Base-by-base conservation (phyloP, 2,329 filamentous ascomycete species). In the Purpureocillium lavendulum region DNA sequence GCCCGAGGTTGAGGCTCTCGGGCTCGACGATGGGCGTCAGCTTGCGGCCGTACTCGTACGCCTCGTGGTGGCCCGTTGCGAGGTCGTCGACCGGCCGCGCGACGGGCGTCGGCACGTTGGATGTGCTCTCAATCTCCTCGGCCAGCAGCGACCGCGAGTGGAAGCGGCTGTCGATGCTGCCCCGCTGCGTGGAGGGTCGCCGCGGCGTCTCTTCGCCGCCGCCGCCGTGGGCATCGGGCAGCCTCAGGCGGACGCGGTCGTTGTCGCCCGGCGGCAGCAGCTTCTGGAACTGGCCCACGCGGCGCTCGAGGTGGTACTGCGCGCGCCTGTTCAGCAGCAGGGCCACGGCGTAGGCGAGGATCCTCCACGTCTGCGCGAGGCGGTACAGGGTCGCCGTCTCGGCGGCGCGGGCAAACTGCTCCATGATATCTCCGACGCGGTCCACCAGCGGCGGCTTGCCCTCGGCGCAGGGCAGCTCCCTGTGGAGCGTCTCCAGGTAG, bases 321-420 rank as follows among this genome's bases (percentile, higher is more conserved):
- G 72, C 75, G 21, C 78, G 66, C 24, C 69, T 65, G 13, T 60
- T 61, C 2, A 82, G 62, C 1, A 82, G 61, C 11, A 79, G 55
- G 15, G 64, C 59, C 47, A 78, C 69, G 9, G 71, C 71, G 49
- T 74, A 80, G 1, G 71, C 69, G 15, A 82, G 52, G 11, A 81
- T 66, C 24, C 76, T 70, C 78, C 78, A 82, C 1, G 76, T 79
- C 51, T 82, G 78, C 5, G 78, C 75, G 1, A 82, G 63, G 1
- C 78, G 69, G 50, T 75, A 82, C 35, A 75, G 64, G 26, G 68
- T 70, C 15, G 72, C 69, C 3, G 59, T 61, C 46, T 81, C 75
- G 2, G 78, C 74, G n/a, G 73, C 70, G 17, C 58, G 61, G 3
- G 76, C 77, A 49, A 73, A 82, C 29, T 68, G 61, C 44, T 79